phyloP scores from a whole-genome alignment of 2,329 filamentous ascomycete species.

The Stachybotrys chlorohalonatus region DNA sequence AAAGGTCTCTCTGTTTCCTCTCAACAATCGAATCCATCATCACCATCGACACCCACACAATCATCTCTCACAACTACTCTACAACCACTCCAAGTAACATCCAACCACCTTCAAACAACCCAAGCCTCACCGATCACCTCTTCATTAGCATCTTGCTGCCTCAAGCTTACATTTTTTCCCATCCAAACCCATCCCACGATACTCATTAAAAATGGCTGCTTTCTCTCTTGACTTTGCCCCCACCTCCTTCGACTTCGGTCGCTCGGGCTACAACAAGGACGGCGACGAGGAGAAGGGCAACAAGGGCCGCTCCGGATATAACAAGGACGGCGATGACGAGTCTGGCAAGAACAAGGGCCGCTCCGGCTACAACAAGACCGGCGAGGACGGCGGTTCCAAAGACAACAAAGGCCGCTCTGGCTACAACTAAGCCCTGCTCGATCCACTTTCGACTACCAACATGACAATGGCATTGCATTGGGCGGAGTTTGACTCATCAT shows the following conservation, averaged over 20 bases:
- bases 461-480: conserved; percentile 1
- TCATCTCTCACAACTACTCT: not conserved
- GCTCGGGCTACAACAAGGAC: conserved; percentile 34
- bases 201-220: conserved; percentile 16
- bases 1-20: not conserved
- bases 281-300: conserved; percentile 11
- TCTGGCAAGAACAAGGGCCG: conserved; percentile 22
- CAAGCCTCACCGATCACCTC: not conserved
- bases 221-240: conserved; percentile 15
- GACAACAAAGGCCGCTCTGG: conserved; percentile 33
- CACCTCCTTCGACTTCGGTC: conserved; percentile 24
- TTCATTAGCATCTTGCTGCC: not conserved
- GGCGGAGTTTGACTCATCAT: conserved; percentile 11
- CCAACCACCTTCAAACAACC: conserved; percentile 1
- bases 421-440: conserved; percentile 32
- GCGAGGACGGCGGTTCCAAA: conserved; percentile 18
- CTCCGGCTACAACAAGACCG: conserved; percentile 29
- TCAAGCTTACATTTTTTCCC: not conserved
- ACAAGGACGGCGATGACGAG: conserved; percentile 23
- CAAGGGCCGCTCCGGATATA: conserved; percentile 29
- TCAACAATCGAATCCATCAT: conserved; percentile 1
- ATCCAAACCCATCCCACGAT: conserved; percentile 2
- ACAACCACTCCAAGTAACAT: conserved; percentile 1
- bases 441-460: not conserved
- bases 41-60: conserved; percentile 4